Evolutionary conservation across 164 flowering plant genomes (phyloP), one percentile per base, ranked within the genome.

Genomic region (Tinospora cordifolia): DNA sequence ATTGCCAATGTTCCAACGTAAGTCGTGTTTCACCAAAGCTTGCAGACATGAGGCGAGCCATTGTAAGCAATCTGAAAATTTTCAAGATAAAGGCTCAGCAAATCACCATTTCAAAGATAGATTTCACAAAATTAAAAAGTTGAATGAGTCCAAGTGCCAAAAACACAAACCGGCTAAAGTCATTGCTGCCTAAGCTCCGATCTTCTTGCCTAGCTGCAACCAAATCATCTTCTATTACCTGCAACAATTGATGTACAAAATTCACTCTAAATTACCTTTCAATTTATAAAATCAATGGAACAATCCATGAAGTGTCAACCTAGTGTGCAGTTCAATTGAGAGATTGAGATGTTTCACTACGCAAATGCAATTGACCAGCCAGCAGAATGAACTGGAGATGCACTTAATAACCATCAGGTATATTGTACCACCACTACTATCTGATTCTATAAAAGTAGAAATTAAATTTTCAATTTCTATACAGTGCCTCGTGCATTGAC

Each of bases 171-270:
- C 99, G 89, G 92, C 90, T 90, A 64, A 94, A 86, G 44, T 92
- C 97, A 54, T 82, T 72, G 66, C 80, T 81, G 71, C 87, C 85
- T 63, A 92, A 78, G 79, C 75, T 89, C 54, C 91, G 74, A 69
- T 94, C 88, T 62, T 84, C 87, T 84, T 90, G 97, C 76, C 91
- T 85, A 25, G 92, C 88, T 44, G 88, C 89, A 30, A 91, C 97
- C 77, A 94, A 65, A 74, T 94, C 98, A 75, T 89, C 84, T 81
- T 94, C 95, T 26, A 92, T 80, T 24, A 81, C 83, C 98, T 93
- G 83, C 58, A 72, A 75, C 67, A 36, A 47, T 47, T 49, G 21
- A 66, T n/a, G 15, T 60, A 36, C 22, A 65, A 19, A 25, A 26
- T 8, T 3, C 5, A 54, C 9, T 54, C 60, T 3, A 21, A 3